Evolutionary conservation across 2,329 filamentous ascomycete genomes (phyloP), one percentile per base, ranked within the genome.

Genomic region (Bretziella fagacearum): DNA sequence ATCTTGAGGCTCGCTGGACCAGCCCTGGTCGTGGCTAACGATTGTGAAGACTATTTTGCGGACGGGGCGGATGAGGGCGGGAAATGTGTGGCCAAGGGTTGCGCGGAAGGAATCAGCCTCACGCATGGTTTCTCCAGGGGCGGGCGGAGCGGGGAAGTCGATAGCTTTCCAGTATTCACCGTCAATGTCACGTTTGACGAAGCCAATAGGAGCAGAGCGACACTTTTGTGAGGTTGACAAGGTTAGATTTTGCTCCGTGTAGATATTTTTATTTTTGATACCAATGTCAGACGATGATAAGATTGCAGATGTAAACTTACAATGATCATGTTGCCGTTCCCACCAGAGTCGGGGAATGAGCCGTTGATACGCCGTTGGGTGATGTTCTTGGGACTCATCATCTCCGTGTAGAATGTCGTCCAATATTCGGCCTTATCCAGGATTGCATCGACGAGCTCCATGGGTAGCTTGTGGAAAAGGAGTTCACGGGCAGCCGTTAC

Each of bases 381-480:
- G 15, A 41, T 23, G 1, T 0, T 20, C 22, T 17, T 8, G 20
- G 6, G 2, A 4, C 15, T 4, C 4, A 18, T 4, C 6, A 41
- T 32, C 15, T 44, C 30, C 6, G 26, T 26, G 25, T 54, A 57
- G 2, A 68, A 66, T 53, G 69, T 69, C 11, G 68, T 68, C 75
- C 76, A 80, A 58, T 79, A 79, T 58, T 78, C 74, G 47, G 74
- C 76, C 23, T 63, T 56, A 54, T 80, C 74, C 46, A 79, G 58
- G 39, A 80, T 66, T 39, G 58, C 56, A 54, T 78, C 68, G 30
- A 75, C 60, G 0, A 80, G 50, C 51, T 79, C 75, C 1, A 63
- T 57, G 0, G 76, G 75, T 5, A 60, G 58, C 8, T 58, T 61
- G 45, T 63, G 62, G 22, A 54, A 55, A n/a, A 79, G 56, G 56